These are phyloP conservation scores for Viola odorata DNA, from an alignment of 345 rosid species.

Conservation along the genomic window DNA sequence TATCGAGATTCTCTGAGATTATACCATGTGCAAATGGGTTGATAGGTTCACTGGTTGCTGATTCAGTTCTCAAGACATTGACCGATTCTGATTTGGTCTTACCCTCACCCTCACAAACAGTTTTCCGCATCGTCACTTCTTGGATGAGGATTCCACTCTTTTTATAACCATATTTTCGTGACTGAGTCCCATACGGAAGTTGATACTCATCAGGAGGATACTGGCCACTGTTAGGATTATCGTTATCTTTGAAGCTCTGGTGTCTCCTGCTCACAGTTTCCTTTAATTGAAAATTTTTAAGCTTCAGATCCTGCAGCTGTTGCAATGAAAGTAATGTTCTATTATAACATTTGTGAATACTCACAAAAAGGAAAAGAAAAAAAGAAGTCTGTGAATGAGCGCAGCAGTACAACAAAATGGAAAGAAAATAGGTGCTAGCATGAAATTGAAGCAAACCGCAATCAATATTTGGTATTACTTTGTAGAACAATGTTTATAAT, in stretches of 20 bases:
- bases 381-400: no score
- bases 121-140: slow-evolving; percentile 17
- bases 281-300: slow-evolving; percentile 49
- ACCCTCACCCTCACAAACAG: slow-evolving; percentile 15
- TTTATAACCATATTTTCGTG: slow-evolving; percentile 20
- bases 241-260: slow-evolving; percentile 26
- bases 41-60: slow-evolving; percentile 22
- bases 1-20: slow-evolving; percentile 22
- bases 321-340: no score
- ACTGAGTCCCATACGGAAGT: slow-evolving; percentile 10
- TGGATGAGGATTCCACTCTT: slow-evolving; percentile 14
- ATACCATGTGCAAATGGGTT: slow-evolving; percentile 21
- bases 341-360: no score
- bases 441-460: no score
- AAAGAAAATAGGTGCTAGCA: no score
- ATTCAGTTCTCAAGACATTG: slow-evolving; percentile 9
- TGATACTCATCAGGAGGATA: slow-evolving; percentile 8
- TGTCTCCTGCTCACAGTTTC: slow-evolving; percentile 29
- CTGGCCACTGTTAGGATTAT: slow-evolving; percentile 11
- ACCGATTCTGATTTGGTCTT: slow-evolving; percentile 19
- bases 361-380: no score
- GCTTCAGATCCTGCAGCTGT: slow-evolving; percentile 50
- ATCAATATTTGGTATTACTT: no score
- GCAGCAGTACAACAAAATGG: no score
- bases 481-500: no score